A percentile compares a stretch with the other conserved stretches of the same genome.
These are phyloP conservation scores for Nannochloris sp. DNA, from an alignment of 139 green algal genomes.

Conservation along the genomic window DNA sequence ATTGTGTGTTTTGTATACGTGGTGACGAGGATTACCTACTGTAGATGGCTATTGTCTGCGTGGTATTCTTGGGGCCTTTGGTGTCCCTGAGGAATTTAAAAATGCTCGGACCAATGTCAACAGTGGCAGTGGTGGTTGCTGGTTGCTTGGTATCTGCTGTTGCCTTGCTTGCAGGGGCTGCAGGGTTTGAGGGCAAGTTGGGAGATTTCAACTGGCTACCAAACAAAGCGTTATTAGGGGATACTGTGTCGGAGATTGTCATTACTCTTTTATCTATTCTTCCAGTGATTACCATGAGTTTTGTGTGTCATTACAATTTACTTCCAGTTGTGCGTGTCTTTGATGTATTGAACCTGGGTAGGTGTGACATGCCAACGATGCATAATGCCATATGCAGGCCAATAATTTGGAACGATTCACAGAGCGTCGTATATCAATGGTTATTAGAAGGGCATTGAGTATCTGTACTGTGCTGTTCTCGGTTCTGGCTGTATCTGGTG, in stretches of 20 bases:
- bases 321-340: constrained; percentile 16
- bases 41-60: constrained; percentile 15
- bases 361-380: background rate
- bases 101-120: constrained; percentile 24
- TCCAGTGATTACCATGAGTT: constrained; percentile 27
- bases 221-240: constrained; percentile 14
- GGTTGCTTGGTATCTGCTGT: constrained; percentile 13
- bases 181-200: constrained; percentile 11
- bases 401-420: constrained; percentile 19
- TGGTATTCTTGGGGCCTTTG: constrained; percentile 20
- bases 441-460: constrained; percentile 16
- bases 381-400: background rate
- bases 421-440: constrained; percentile 28
- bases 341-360: background rate
- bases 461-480: constrained; percentile 29
- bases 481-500: constrained; percentile 17
- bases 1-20: background rate
- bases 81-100: constrained; percentile 20
- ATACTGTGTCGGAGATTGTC: background rate
- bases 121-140: constrained; percentile 19
- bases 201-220: constrained; percentile 29
- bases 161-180: constrained; percentile 9
- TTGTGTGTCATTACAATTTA: constrained; percentile 37
- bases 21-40: background rate
- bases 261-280: constrained; percentile 27